Evolutionary conservation across 129 eudicot genomes (phyloP).

Genomic region (Tagetes patula): DNA sequence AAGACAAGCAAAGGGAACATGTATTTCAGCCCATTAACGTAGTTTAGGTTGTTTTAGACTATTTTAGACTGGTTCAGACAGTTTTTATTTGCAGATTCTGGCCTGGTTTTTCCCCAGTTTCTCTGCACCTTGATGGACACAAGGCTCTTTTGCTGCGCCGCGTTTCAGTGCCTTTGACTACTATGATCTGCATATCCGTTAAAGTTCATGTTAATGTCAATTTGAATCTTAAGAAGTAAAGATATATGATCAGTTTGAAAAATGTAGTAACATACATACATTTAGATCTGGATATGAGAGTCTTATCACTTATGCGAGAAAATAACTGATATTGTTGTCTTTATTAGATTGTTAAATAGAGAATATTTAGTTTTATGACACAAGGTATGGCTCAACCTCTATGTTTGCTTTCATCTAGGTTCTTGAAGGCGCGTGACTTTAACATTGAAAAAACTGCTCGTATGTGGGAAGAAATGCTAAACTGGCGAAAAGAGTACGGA

Average conservation of each 20-base stretch:
- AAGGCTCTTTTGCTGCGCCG: too few relatives aligned
- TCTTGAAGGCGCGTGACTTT: slow-evolving; percentile 85
- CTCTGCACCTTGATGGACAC: too few relatives aligned
- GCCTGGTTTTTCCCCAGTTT: too few relatives aligned
- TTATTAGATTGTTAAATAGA: slow-evolving; percentile 6
- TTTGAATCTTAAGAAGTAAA: slow-evolving; percentile 12
- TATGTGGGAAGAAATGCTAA: slow-evolving; percentile 99
- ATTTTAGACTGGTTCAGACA: too few relatives aligned
- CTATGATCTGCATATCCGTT: neutral
- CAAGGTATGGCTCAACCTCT: neutral
- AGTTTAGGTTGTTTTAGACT: too few relatives aligned
- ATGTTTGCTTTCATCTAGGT: slow-evolving; percentile 40
- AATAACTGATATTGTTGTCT: slow-evolving; percentile 13
- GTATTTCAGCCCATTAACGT: too few relatives aligned
- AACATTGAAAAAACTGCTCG: slow-evolving; percentile 62
- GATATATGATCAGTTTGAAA: neutral
- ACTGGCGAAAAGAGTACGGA: slow-evolving; percentile 85
- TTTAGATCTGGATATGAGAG: neutral
- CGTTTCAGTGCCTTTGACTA: too few relatives aligned
- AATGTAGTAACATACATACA: neutral
- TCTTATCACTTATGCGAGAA: neutral
- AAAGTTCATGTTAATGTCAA: neutral
- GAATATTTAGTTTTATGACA: neutral
- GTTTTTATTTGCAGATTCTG: too few relatives aligned
- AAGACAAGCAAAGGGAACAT: too few relatives aligned